These are phyloP conservation scores for Tuctoria greenei DNA, from an alignment of 176 grass and related monocot species.

Conservation along the genomic window DNA sequence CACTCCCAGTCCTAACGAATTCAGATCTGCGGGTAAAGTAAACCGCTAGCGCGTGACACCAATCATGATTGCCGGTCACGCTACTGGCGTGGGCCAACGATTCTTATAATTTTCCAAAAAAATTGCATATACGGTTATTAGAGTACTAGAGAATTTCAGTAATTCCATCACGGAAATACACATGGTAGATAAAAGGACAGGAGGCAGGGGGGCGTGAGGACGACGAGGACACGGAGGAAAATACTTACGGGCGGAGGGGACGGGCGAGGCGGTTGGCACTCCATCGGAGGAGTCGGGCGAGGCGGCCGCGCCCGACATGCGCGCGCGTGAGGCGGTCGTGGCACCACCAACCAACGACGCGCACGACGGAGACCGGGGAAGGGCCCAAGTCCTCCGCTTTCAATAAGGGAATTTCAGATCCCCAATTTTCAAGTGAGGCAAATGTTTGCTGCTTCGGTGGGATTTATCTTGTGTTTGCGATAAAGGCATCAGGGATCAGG, in stretches of 20 bases:
- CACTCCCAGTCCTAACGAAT: neutral
- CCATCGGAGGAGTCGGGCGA: slow-evolving; percentile 16
- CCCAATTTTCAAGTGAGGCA: neutral
- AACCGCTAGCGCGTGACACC: neutral
- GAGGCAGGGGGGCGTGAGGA: neutral
- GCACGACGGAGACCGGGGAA: slow-evolving; percentile 2
- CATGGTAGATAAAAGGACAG: neutral
- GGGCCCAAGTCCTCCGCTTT: neutral
- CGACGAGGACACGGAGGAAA: neutral
- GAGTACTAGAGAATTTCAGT: neutral
- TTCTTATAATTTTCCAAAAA: neutral
- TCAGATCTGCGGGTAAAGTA: neutral
- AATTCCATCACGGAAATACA: neutral
- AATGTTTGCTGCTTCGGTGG: neutral
- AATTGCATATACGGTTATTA: neutral
- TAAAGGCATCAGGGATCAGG: neutral
- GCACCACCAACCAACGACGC: slow-evolving; percentile 6
- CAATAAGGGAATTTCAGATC: neutral
- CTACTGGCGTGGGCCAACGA: neutral
- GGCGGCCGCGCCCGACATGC: slow-evolving; percentile 29
- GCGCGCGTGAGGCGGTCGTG: neutral
- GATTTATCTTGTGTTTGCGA: neutral
- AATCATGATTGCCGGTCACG: neutral
- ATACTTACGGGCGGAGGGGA: slow-evolving; percentile 30
- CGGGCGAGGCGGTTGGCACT: neutral